Evolutionary conservation across 345 rosid genomes (phyloP).

Genomic region (Gossypium mustelinum): DNA sequence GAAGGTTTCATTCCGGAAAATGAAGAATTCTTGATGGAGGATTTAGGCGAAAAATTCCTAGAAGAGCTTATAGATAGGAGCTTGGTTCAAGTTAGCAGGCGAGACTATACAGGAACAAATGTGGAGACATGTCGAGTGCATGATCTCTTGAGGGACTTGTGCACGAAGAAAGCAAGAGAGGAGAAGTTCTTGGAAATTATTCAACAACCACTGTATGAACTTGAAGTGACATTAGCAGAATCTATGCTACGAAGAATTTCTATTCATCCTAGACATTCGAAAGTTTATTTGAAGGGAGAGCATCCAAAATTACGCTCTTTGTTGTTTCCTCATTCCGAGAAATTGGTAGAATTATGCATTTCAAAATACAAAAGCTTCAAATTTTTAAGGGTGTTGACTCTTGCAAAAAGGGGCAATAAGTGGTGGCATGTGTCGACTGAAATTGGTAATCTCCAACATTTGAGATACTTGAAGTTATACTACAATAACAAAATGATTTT

Average conservation of each 20-base stretch:
- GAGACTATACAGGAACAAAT: neutral
- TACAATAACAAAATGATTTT: too few relatives aligned
- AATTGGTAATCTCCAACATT: too few relatives aligned
- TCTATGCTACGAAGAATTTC: neutral
- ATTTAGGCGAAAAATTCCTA: constrained; percentile 20
- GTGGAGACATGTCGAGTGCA: constrained; percentile 15
- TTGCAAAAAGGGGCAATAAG: accelerated
- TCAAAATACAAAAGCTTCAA: too few relatives aligned
- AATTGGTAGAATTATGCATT: too few relatives aligned
- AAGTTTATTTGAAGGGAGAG: too few relatives aligned
- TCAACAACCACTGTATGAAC: accelerated
- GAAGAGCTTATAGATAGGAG: constrained; percentile 20
- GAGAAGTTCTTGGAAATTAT: neutral
- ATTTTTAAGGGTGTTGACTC: too few relatives aligned
- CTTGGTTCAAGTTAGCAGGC: constrained; percentile 14
- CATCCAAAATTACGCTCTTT: too few relatives aligned
- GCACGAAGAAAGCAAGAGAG: constrained; percentile 1
- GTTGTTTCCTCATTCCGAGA: accelerated
- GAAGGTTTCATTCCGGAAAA: constrained; percentile 17
- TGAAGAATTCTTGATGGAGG: constrained; percentile 9
- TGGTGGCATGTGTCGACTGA: too few relatives aligned
- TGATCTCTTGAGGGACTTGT: neutral
- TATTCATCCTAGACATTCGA: too few relatives aligned
- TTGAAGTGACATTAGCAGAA: neutral
- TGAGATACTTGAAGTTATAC: too few relatives aligned